Percentiles rank a stretch among this genome's conserved stretches.
Evolutionary conservation across 208 protist genomes (phyloP).

Genomic region (Leishmania arabica): DNA sequence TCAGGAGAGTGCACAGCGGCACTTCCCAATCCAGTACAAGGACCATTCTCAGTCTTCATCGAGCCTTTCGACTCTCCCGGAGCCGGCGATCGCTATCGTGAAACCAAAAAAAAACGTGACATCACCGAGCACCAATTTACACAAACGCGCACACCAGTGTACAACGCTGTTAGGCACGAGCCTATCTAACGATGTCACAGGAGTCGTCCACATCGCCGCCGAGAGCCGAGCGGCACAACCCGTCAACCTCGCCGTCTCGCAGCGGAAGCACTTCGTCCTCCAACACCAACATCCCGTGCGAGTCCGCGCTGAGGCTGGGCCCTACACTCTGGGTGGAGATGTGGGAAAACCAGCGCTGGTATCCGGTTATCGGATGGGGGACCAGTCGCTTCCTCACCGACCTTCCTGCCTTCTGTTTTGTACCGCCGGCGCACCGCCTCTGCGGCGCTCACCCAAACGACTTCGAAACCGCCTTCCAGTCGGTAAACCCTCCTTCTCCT

Average conservation of each 20-base stretch:
- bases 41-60: too few species aligned
- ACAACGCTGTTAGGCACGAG: not conserved
- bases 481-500: not conserved
- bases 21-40: too few species aligned
- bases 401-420: conserved; percentile 48
- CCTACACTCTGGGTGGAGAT: conserved; percentile 47
- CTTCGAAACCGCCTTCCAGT: conserved; percentile 25
- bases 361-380: conserved; percentile 61
- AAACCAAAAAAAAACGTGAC: not conserved
- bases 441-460: conserved; percentile 23
- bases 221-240: not conserved
- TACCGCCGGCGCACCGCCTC: conserved; percentile 17
- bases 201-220: not conserved
- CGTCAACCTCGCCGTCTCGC: conserved; percentile 18
- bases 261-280: conserved; percentile 57
- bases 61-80: not conserved
- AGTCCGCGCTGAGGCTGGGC: conserved; percentile 24
- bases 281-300: conserved; percentile 21
- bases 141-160: not conserved
- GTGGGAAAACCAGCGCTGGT: conserved; percentile 72
- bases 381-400: conserved; percentile 50
- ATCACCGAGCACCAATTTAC: not conserved
- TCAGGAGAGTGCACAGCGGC: not conserved
- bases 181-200: not conserved
- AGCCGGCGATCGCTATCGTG: not conserved